phyloP scores from a whole-genome alignment of 2,329 filamentous ascomycete species.

The Penicillium freii region DNA sequence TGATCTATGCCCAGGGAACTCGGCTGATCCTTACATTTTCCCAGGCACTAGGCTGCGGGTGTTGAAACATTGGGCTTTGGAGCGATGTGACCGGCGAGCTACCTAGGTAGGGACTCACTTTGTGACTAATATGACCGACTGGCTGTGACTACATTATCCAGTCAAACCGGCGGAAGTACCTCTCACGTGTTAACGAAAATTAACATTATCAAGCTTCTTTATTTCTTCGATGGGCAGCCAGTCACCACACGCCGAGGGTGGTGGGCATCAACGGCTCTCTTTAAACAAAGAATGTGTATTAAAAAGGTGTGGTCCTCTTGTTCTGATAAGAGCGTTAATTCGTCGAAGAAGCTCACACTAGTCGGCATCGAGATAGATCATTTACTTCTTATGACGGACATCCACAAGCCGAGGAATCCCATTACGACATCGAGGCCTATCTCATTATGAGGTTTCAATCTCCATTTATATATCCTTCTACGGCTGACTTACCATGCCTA shows the following conservation, averaged over 20 bases:
- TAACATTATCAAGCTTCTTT: not conserved
- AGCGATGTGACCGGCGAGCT: slow-evolving; percentile 68
- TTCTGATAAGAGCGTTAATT: not conserved
- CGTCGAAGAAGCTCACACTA: too few species aligned
- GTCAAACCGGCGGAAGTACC: slow-evolving; percentile 15
- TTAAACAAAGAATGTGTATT: not conserved
- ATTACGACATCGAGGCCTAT: not conserved
- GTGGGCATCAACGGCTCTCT: not conserved
- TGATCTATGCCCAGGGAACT: slow-evolving; percentile 56
- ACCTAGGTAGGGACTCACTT: slow-evolving; percentile 34
- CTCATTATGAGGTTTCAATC: not conserved
- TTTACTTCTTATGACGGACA: not conserved
- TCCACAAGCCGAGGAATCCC: not conserved
- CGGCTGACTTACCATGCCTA: not conserved
- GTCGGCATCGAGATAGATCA: not conserved
- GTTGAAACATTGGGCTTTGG: slow-evolving; percentile 9
- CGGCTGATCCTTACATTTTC: slow-evolving; percentile 6
- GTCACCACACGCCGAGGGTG: not conserved
- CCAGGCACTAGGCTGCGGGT: not conserved
- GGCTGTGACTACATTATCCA: slow-evolving; percentile 26
- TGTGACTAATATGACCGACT: slow-evolving; percentile 17
- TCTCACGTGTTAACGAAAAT: not conserved
- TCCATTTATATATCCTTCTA: not conserved
- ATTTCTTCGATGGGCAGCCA: not conserved
- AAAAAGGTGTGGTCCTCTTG: too few species aligned